Percentiles rank a stretch among this genome's conserved stretches.
Evolutionary conservation across 306 rosid genomes (phyloP).

Genomic region (Prunus persica): Prunus_persica_NCBIv2 NC_034016.1:15988001-15988500

Average conservation of each 20-base stretch:
- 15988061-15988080: slow-evolving; percentile 70
- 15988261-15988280: not conserved
- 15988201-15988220: not conserved
- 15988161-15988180: not conserved
- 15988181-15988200: not conserved
- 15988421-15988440: not conserved
- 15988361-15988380: not conserved
- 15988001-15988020: slow-evolving; percentile 78
- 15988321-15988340: not conserved
- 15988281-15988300: not conserved
- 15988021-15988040: slow-evolving; percentile 90
- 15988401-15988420: not conserved
- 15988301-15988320: not conserved
- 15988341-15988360: not conserved
- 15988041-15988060: slow-evolving; percentile 64
- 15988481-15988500: not conserved
- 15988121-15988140: slow-evolving; percentile 26
- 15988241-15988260: not conserved
- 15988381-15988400: not conserved
- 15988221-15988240: not conserved
- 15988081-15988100: slow-evolving; percentile 79
- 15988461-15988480: not conserved
- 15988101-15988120: slow-evolving; percentile 75
- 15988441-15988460: not conserved
- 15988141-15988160: not conserved